These are phyloP conservation scores for Clavispora asparagi DNA, from an alignment of 805 yeast genomes.

Conservation along the genomic window DNA sequence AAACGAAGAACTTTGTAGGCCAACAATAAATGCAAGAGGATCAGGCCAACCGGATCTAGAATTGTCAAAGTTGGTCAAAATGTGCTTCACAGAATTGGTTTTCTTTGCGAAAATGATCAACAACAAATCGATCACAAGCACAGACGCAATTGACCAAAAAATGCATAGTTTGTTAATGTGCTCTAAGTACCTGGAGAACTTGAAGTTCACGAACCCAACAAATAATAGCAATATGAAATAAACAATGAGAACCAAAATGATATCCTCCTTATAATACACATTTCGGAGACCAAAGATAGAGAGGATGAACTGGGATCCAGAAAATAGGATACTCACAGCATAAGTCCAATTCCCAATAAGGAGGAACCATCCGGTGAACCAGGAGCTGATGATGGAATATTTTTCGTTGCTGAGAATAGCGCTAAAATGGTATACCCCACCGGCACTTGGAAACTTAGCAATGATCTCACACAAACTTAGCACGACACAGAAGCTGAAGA, in stretches of 20 bases:
- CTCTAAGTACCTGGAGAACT: conserved; percentile 56
- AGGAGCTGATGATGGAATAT: conserved; percentile 55
- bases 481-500: conserved; percentile 61
- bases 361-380: conserved; percentile 77
- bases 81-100: conserved; percentile 54
- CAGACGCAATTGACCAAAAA: conserved; percentile 72
- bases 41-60: conserved; percentile 73
- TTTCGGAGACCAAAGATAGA: conserved; percentile 62
- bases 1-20: conserved; percentile 73
- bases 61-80: conserved; percentile 65
- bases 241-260: conserved; percentile 49
- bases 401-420: conserved; percentile 60
- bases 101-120: conserved; percentile 52
- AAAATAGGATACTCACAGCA: conserved; percentile 67
- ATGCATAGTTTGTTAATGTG: conserved; percentile 62
- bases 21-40: conserved; percentile 66
- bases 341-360: conserved; percentile 75
- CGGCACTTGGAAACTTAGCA: conserved; percentile 72
- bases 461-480: conserved; percentile 72
- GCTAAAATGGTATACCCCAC: conserved; percentile 72
- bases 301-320: conserved; percentile 70
- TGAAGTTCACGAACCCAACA: conserved; percentile 60
- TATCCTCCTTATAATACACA: conserved; percentile 52
- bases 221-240: conserved; percentile 52
- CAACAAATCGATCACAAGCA: conserved; percentile 59